Percentiles rank a stretch among this genome's conserved stretches.
Conservation (phyloP, 2,329 filamentous ascomycete genomes). For the Hortaea werneckii region DNA sequence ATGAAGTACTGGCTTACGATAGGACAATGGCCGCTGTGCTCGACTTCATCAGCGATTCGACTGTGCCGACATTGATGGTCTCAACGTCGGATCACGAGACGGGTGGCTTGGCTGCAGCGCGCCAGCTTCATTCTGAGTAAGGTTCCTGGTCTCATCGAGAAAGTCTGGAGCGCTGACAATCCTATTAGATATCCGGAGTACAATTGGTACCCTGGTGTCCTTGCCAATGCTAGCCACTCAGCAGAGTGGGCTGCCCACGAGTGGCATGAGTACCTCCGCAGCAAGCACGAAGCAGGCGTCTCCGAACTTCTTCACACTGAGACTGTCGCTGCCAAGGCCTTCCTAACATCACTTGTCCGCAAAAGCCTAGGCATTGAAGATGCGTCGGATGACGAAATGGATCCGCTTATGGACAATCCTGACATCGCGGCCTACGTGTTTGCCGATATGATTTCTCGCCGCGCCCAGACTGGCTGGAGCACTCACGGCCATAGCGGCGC, state of each 20-base stretch:
- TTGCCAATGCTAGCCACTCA: conserved; percentile 69
- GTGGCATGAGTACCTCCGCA: conserved; percentile 38
- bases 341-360: conserved; percentile 59
- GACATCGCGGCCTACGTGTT: conserved; percentile 54
- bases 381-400: conserved; percentile 60
- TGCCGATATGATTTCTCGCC: conserved; percentile 74
- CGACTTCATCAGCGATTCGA: conserved; percentile 68
- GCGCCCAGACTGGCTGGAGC: conserved; percentile 85
- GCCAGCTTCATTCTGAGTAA: conserved; percentile 48
- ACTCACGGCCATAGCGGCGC: conserved; percentile 83
- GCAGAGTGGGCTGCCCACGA: conserved; percentile 59
- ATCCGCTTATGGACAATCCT: conserved; percentile 47
- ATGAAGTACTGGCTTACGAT: conserved; percentile 94
- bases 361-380: conserved; percentile 68
- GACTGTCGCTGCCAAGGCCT: conserved; percentile 42
- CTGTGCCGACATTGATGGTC: conserved; percentile 69
- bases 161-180: no score
- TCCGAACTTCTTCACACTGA: conserved; percentile 21
- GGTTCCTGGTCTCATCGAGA: neutral
- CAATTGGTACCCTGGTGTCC: conserved; percentile 70
- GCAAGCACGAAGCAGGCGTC: conserved; percentile 39
- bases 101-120: conserved; percentile 71
- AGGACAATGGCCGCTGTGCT: conserved; percentile 70
- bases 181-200: conserved; percentile 52
- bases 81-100: conserved; percentile 95